phyloP scores from a whole-genome alignment of 805 yeast species.

The Grigorovia humatica region DNA sequence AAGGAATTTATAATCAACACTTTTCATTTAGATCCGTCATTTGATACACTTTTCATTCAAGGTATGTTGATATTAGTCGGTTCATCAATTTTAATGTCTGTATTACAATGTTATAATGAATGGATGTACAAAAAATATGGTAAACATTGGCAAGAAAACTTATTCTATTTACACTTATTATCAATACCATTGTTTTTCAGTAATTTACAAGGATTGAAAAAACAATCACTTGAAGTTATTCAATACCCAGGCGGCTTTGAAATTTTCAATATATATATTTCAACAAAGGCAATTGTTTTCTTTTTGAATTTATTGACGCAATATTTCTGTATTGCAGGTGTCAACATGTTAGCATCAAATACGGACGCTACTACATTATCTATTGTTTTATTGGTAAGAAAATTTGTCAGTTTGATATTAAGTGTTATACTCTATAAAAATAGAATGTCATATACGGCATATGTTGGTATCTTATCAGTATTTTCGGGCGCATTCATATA shows the following conservation, averaged over 20 bases:
- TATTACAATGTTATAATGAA: constrained; percentile 52
- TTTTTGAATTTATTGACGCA: constrained; percentile 43
- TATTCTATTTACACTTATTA: constrained; percentile 50
- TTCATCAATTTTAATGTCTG: constrained; percentile 38
- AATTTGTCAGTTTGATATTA: constrained; percentile 47
- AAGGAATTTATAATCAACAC: too few relatives aligned
- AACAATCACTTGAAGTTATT: background rate
- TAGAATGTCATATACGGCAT: constrained; percentile 29
- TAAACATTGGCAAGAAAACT: constrained; percentile 51
- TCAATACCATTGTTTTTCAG: constrained; percentile 42
- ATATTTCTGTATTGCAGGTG: constrained; percentile 56
- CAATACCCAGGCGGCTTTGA: background rate
- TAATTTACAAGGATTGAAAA: constrained; percentile 23
- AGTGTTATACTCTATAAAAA: constrained; percentile 47
- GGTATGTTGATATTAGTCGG: constrained; percentile 30
- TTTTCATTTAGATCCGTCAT: background rate
- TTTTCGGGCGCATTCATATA: constrained; percentile 47
- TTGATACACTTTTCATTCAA: constrained; percentile 11
- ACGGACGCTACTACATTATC: constrained; percentile 56
- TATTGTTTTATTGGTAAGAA: constrained; percentile 49
- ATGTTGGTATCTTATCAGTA: constrained; percentile 42
- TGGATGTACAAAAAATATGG: constrained; percentile 40
- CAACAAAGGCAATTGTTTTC: constrained; percentile 22
- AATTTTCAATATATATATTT: constrained; percentile 2
- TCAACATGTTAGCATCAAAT: constrained; percentile 46